A percentile compares a stretch with the other conserved stretches of the same genome.
These are phyloP conservation scores for Plectranthus barbatus DNA, from an alignment of 257 asterid genomes.

Conservation along the genomic window DNA sequence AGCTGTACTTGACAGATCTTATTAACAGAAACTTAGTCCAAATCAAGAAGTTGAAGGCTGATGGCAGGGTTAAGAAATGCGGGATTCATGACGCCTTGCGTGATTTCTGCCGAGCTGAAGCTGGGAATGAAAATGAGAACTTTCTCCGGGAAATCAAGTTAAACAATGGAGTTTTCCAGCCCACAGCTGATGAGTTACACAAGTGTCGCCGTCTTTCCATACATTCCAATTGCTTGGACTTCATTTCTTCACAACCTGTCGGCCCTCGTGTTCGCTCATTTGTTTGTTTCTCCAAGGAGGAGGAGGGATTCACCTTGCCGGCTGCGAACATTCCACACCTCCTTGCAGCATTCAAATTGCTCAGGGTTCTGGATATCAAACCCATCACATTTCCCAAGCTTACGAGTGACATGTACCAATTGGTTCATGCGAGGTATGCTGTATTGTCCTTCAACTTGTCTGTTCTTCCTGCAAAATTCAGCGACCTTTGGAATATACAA, in stretches of 20 bases:
- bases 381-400: neutral
- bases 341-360: too few species aligned
- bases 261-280: neutral
- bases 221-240: neutral
- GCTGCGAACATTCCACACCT: neutral
- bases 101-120: too few species aligned
- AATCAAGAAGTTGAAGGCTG: too few species aligned
- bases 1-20: neutral
- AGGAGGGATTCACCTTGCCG: neutral
- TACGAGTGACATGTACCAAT: neutral
- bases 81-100: too few species aligned
- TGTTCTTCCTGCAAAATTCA: neutral
- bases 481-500: neutral
- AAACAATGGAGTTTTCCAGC: neutral
- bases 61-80: too few species aligned
- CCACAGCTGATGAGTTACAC: neutral
- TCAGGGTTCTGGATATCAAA: neutral
- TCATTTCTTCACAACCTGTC: neutral
- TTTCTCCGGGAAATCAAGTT: too few species aligned
- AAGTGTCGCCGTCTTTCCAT: neutral
- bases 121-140: too few species aligned
- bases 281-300: too few species aligned
- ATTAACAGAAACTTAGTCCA: too few species aligned
- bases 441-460: neutral
- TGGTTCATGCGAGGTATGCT: neutral